Percentiles rank a stretch among this genome's conserved stretches.
Evolutionary conservation across 805 yeast genomes (phyloP).

Genomic region (Kluyveromyces siamensis): DNA sequence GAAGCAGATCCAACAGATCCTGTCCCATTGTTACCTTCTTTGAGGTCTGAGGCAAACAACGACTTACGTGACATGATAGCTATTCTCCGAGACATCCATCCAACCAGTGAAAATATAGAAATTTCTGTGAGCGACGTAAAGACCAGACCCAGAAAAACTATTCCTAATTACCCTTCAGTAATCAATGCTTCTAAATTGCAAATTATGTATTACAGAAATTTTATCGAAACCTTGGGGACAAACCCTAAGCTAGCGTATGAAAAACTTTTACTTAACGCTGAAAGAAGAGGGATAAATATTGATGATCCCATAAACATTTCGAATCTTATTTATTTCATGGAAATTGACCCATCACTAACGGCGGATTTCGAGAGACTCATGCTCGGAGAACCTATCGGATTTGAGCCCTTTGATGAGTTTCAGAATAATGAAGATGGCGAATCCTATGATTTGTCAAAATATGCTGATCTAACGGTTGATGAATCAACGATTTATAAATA

Average conservation of each 20-base stretch:
- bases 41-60: not conserved
- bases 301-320: slow-evolving; percentile 40
- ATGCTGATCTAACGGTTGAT: slow-evolving; percentile 12
- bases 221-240: slow-evolving; percentile 34
- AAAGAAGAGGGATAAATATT: slow-evolving; percentile 38
- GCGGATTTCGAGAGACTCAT: slow-evolving; percentile 39
- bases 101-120: slow-evolving; percentile 7
- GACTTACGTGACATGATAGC: slow-evolving; percentile 14
- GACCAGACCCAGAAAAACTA: slow-evolving; percentile 37
- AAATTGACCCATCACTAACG: slow-evolving; percentile 30
- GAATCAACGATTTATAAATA: slow-evolving; percentile 16
- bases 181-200: slow-evolving; percentile 45
- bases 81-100: slow-evolving; percentile 4
- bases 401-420: slow-evolving; percentile 31
- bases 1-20: not conserved
- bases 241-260: slow-evolving; percentile 29
- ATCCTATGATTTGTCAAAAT: slow-evolving; percentile 12
- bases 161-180: slow-evolving; percentile 46
- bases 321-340: slow-evolving; percentile 31
- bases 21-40: not conserved
- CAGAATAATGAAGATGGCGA: not conserved
- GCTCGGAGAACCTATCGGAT: slow-evolving; percentile 37
- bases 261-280: slow-evolving; percentile 38
- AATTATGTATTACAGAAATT: slow-evolving; percentile 47
- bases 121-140: slow-evolving; percentile 48